Conservation (phyloP, 164 flowering plant genomes). For the Macadamia tetraphylla region DNA sequence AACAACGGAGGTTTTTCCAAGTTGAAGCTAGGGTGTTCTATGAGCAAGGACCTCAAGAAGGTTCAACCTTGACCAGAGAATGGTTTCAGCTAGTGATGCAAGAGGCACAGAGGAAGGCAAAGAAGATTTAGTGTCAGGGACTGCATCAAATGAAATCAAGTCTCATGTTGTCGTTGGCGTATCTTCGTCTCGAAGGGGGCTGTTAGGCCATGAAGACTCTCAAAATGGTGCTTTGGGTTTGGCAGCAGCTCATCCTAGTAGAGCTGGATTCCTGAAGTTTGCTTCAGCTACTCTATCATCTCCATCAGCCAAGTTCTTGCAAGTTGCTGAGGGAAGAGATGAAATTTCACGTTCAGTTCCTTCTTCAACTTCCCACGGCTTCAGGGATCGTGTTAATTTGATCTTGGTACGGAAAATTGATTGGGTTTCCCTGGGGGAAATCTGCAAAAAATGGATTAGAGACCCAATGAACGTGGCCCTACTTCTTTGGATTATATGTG, state of each 20-base stretch:
- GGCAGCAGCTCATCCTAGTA: constrained; percentile 7
- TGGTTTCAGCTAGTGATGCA: constrained; percentile 16
- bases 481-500: constrained; percentile 62
- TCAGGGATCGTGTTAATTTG: constrained; percentile 38
- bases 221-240: constrained; percentile 8
- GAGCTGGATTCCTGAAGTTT: constrained; percentile 22
- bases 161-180: constrained; percentile 11
- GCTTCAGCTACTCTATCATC: constrained; percentile 31
- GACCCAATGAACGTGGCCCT: constrained; percentile 81
- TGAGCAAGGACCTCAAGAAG: background rate
- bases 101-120: constrained; percentile 10
- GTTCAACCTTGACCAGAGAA: constrained; percentile 2
- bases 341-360: constrained; percentile 58
- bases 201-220: constrained; percentile 10
- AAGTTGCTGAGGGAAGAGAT: constrained; percentile 47
- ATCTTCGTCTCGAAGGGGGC: constrained; percentile 23
- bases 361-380: constrained; percentile 32
- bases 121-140: constrained; percentile 12
- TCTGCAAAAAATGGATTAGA: constrained; percentile 64
- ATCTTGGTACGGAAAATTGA: constrained; percentile 41
- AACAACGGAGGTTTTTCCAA: background rate
- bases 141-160: constrained; percentile 8
- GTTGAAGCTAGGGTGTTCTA: background rate
- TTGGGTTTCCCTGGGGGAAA: constrained; percentile 43
- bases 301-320: constrained; percentile 55